Evolutionary conservation across 2,329 filamentous ascomycete genomes (phyloP), one percentile per base, ranked within the genome.

Genomic region (Didymella glomerata): DNA sequence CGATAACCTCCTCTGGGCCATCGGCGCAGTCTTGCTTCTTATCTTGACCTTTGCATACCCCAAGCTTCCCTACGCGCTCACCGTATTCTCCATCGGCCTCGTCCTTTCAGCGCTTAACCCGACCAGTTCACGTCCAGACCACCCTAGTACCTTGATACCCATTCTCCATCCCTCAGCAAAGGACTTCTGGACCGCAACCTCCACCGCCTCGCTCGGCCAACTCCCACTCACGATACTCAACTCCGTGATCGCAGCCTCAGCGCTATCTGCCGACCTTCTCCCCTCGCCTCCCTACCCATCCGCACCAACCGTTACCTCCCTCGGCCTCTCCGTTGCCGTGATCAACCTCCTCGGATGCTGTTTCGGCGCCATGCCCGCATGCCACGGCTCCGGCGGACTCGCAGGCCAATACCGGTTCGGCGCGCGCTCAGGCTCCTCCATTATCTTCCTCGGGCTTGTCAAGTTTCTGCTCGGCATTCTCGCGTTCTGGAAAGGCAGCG

Each of bases 291-390:
- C 85, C 7, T 78, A 74, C 40, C 76, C 79, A 1, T 54, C 73
- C 0, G 81, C 88, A 0, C 92, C 92, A 0, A 87, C 86, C 0
- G 89, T 92, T 6, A 94, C 92, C 0, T 83, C 88, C 0, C 82
- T 98, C 28, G 94, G 93, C 1, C 75, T 93, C 60, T 96, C 92
- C 54, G 91, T 98, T 4, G 88, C 89, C 0, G 70, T 82, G 2
- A 96, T 97, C 86, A 98, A 98, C 73, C 80, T 97, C 3, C 76
- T 90, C 1, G 90, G 90, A 16, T 93, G 91, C 69, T 96, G 92
- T 91, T 96, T 97, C 69, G 93, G 93, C 47, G 90, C 90, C 5
- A 98, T 97, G 95, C 95, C 94, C 3, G 88, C 95, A 4, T 98
- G 95, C 72, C 95, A 98, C 74, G 94, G 94, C 5, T 92, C 92